Percentiles rank a stretch among this genome's conserved stretches.
phyloP scores from a whole-genome alignment of 2,329 filamentous ascomycete species.

The Sphaerulina vaccinii region DNA sequence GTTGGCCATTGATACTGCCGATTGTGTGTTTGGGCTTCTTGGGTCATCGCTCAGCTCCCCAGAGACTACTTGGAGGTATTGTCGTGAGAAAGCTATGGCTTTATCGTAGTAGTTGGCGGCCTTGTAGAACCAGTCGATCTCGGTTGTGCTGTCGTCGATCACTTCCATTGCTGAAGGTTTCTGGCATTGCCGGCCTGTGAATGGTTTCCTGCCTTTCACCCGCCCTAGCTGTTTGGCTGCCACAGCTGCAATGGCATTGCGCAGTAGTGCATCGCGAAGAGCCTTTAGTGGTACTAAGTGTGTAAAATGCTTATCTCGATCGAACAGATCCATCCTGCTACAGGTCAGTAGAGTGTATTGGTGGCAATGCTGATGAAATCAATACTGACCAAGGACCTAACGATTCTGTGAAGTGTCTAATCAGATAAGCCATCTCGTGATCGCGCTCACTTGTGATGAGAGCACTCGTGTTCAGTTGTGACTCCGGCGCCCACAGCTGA shows the following conservation, averaged over 20 bases:
- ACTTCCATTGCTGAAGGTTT: constrained; percentile 54
- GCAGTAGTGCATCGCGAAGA: constrained; percentile 49
- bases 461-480: constrained; percentile 35
- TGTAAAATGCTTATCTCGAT: constrained; percentile 59
- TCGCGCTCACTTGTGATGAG: constrained; percentile 43
- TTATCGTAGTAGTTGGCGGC: constrained; percentile 61
- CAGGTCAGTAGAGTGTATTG: not conserved
- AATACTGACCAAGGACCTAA: constrained; percentile 54
- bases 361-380: not conserved
- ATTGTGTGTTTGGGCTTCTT: constrained; percentile 26
- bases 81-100: constrained; percentile 44
- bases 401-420: constrained; percentile 60
- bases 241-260: constrained; percentile 59
- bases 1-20: constrained; percentile 39
- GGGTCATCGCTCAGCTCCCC: constrained; percentile 29
- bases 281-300: constrained; percentile 60
- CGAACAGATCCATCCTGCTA: constrained; percentile 53
- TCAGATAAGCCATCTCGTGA: constrained; percentile 59
- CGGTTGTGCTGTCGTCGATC: constrained; percentile 46
- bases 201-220: constrained; percentile 53
- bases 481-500: constrained; percentile 33
- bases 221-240: constrained; percentile 61
- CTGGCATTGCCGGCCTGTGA: constrained; percentile 49
- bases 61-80: constrained; percentile 46
- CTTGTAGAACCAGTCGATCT: constrained; percentile 60